These are phyloP conservation scores for Solanum etuberosum DNA, from an alignment of 257 asterid species.

Conservation along the genomic window DNA sequence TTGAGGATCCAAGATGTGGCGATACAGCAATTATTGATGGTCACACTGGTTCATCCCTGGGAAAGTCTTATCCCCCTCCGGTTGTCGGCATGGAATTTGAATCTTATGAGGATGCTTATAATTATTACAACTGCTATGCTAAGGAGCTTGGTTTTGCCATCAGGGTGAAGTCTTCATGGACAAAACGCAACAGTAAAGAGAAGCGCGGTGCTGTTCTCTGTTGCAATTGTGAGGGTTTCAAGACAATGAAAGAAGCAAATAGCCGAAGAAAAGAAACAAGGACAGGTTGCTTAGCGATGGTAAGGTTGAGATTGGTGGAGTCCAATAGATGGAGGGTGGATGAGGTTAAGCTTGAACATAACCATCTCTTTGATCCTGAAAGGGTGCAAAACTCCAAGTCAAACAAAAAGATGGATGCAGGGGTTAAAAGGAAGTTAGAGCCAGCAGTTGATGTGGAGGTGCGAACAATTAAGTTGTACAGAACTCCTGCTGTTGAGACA, in stretches of 20 bases:
- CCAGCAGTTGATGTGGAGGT: constrained; percentile 34
- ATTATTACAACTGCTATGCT: constrained; percentile 66
- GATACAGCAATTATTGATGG: background rate
- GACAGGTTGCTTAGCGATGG: constrained; percentile 82
- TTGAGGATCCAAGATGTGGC: constrained; percentile 6
- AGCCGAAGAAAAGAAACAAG: constrained; percentile 67
- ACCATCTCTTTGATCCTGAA: constrained; percentile 48
- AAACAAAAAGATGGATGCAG: constrained; percentile 33
- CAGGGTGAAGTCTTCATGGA: constrained; percentile 84
- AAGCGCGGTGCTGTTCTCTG: constrained; percentile 86
- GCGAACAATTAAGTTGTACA: constrained; percentile 44
- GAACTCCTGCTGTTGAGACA: constrained; percentile 22
- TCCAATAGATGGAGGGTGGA: constrained; percentile 73
- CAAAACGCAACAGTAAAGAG: constrained; percentile 76
- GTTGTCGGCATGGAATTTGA: constrained; percentile 74
- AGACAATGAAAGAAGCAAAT: constrained; percentile 64
- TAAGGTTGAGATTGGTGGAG: constrained; percentile 57
- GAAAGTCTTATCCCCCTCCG: constrained; percentile 26
- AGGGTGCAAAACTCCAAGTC: constrained; percentile 43
- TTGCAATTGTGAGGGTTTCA: constrained; percentile 86
- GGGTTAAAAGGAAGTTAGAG: constrained; percentile 40
- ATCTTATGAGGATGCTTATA: constrained; percentile 74
- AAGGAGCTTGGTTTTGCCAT: constrained; percentile 63
- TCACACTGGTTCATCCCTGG: constrained; percentile 10
- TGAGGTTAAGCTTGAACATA: constrained; percentile 67